A percentile compares a stretch with the other conserved stretches of the same genome.
phyloP scores from a whole-genome alignment of 2,329 filamentous ascomycete genomes.

The Aspergillus udagawae region DNA sequence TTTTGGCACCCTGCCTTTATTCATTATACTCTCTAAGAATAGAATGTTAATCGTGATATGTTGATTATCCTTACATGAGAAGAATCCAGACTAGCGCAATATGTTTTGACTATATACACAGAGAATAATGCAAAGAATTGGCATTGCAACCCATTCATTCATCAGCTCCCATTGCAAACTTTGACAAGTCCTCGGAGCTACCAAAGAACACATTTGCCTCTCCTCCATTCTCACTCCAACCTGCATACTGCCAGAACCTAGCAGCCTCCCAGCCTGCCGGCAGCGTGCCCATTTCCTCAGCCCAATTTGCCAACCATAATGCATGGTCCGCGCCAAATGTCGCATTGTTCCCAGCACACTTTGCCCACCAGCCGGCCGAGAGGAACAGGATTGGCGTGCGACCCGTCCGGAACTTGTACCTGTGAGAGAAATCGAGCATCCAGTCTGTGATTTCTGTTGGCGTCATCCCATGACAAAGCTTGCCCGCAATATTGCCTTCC shows the following conservation, averaged over 20 bases:
- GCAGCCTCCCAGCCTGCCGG: slow-evolving; percentile 6
- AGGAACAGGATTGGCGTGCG: slow-evolving; percentile 6
- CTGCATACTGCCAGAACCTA: slow-evolving; percentile 8
- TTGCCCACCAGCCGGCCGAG: slow-evolving; percentile 6
- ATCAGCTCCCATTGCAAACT: slow-evolving; percentile 5
- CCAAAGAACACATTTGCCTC: slow-evolving; percentile 11
- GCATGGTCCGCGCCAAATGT: slow-evolving; percentile 4
- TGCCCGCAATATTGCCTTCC: slow-evolving; percentile 10
- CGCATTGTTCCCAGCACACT: slow-evolving; percentile 6
- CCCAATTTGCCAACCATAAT: slow-evolving; percentile 11
- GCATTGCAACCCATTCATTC: too few relatives aligned
- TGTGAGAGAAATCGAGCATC: slow-evolving; percentile 8
- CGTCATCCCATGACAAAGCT: slow-evolving; percentile 8
- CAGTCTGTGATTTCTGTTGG: slow-evolving; percentile 6
- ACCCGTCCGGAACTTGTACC: slow-evolving; percentile 1
- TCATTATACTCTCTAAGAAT: too few relatives aligned
- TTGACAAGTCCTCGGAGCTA: neutral
- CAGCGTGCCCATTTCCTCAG: slow-evolving; percentile 6
- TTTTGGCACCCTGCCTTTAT: too few relatives aligned
- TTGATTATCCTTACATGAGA: too few relatives aligned
- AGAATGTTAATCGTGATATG: too few relatives aligned
- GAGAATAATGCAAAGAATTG: too few relatives aligned
- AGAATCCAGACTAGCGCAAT: too few relatives aligned
- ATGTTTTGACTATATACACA: too few relatives aligned
- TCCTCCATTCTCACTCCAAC: slow-evolving; percentile 3